phyloP scores from a whole-genome alignment of 2,329 filamentous ascomycete genomes.

The Exophiala lecanii-corni region DNA sequence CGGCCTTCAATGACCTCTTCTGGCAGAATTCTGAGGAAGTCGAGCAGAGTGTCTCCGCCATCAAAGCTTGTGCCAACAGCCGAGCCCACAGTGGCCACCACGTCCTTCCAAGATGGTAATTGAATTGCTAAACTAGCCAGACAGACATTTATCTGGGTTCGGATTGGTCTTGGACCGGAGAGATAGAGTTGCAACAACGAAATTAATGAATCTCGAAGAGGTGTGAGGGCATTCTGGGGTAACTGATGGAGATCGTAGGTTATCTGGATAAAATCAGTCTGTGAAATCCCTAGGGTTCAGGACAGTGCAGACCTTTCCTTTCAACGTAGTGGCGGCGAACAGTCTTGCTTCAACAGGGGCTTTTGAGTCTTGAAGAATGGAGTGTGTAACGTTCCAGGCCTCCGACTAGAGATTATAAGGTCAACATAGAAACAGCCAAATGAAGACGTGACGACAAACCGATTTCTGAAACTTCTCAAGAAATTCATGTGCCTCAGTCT shows the following conservation, averaged over 20 bases:
- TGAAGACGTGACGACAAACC: constrained; percentile 62
- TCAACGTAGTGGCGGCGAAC: constrained; percentile 93
- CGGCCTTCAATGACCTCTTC: constrained; percentile 99
- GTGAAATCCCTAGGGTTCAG: background rate
- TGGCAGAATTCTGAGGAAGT: constrained; percentile 93
- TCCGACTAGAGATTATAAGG: constrained; percentile 42
- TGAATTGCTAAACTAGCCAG: constrained; percentile 92
- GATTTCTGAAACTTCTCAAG: constrained; percentile 97
- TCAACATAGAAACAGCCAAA: background rate
- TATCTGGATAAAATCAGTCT: constrained; percentile 56
- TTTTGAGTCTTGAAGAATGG: constrained; percentile 72
- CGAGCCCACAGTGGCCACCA: constrained; percentile 73
- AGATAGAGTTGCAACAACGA: constrained; percentile 76
- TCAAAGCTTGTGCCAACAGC: constrained; percentile 64
- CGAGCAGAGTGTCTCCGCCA: constrained; percentile 79
- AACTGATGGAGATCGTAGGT: constrained; percentile 94
- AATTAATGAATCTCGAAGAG: constrained; percentile 79
- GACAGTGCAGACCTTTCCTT: constrained; percentile 73
- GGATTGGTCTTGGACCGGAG: constrained; percentile 72
- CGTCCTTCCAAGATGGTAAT: constrained; percentile 93
- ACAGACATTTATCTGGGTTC: constrained; percentile 91
- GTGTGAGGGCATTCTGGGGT: constrained; percentile 65
- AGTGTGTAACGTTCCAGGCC: constrained; percentile 85
- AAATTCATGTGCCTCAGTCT: constrained; percentile 86
- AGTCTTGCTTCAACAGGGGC: constrained; percentile 80